Evolutionary conservation across 164 flowering plant genomes (phyloP), one percentile per base, ranked within the genome.

Genomic region (Macadamia tetraphylla): DNA sequence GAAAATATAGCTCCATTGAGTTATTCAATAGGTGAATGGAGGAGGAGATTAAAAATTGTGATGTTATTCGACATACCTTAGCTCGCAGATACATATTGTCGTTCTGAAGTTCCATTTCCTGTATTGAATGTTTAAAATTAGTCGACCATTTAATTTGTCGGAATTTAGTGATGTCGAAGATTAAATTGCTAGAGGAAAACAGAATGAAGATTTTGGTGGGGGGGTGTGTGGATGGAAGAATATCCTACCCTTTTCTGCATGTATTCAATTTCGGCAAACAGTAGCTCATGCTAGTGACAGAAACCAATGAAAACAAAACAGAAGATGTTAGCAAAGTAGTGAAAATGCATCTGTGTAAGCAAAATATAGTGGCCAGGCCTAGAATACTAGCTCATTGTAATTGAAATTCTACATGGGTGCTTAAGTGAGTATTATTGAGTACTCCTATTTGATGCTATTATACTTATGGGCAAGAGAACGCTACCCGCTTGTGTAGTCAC

Each of bases 201-300:
- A 44, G 18, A 10, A 29, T 29, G 13, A 49, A 46, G 61, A 23
- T 23, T 23, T 23, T 23, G 23, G 23, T 0, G 23, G 23, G 23
- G 23, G 23, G 23, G 23, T 23, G 23, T 23, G 23, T 23, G 23
- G 23, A 23, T 23, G 44, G 3, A 60, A 23, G 23, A 23, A 23
- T 23, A 32, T 63, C 9, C 72, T 80, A 90, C 97, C 89, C 85
- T 87, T 78, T 87, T 88, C 83, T 90, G 92, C 72, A 86, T 60
- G 72, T 72, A 81, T 68, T 90, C 94, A 30, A 86, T 85, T 67
- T 88, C 97, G 15, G 90, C 86, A 1, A 87, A 86, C 77, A 87
- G 52, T 84, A 87, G 48, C 61, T 90, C 97, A 70, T 88, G 83
- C 97, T 90, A 84, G 14, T 42, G 63, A 66, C 17, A 58, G 11